Evolutionary conservation across 2,329 filamentous ascomycete species (phyloP).

Genomic region (Raffaelea ambrosiae): DNA sequence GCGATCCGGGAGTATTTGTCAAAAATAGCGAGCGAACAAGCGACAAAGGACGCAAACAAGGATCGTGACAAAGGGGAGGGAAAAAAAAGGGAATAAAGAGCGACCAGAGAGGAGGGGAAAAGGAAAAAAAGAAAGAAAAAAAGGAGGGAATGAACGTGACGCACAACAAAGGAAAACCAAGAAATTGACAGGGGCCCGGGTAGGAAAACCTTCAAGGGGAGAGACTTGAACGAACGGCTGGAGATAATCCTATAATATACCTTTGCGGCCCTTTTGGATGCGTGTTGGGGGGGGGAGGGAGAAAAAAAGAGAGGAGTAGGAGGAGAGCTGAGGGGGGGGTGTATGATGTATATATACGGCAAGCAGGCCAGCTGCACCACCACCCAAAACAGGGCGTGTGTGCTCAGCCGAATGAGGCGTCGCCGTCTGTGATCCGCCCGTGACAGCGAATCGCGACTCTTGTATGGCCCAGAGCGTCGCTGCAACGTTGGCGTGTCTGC

Average conservation of each 20-base stretch:
- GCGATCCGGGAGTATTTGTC: neutral
- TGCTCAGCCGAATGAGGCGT: too few relatives aligned
- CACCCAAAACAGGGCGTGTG: neutral
- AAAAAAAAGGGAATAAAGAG: slow-evolving; percentile 2
- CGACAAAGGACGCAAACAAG: neutral
- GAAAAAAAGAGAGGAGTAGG: slow-evolving; percentile 32
- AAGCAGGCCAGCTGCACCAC: neutral
- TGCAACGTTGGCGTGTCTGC: slow-evolving; percentile 10
- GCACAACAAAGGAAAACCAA: slow-evolving; percentile 22
- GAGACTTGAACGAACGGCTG: slow-evolving; percentile 37
- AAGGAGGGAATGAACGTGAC: slow-evolving; percentile 26
- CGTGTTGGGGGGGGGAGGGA: slow-evolving; percentile 45
- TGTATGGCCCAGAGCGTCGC: neutral
- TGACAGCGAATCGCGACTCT: slow-evolving; percentile 10
- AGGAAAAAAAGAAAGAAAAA: slow-evolving; percentile 23
- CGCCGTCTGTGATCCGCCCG: too few relatives aligned
- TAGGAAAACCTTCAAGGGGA: slow-evolving; percentile 34
- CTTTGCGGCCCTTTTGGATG: slow-evolving; percentile 52
- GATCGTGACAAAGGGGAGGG: slow-evolving; percentile 7
- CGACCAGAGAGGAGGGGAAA: slow-evolving; percentile 36
- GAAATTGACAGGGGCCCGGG: slow-evolving; percentile 46
- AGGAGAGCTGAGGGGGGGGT: slow-evolving; percentile 18
- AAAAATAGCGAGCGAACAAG: slow-evolving; percentile 3
- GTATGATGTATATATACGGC: slow-evolving; percentile 26
- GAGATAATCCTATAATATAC: slow-evolving; percentile 40